Base-by-base conservation (phyloP, 768 basidiomycete species). In the Rhodotorula sphaerocarpa region DNA sequence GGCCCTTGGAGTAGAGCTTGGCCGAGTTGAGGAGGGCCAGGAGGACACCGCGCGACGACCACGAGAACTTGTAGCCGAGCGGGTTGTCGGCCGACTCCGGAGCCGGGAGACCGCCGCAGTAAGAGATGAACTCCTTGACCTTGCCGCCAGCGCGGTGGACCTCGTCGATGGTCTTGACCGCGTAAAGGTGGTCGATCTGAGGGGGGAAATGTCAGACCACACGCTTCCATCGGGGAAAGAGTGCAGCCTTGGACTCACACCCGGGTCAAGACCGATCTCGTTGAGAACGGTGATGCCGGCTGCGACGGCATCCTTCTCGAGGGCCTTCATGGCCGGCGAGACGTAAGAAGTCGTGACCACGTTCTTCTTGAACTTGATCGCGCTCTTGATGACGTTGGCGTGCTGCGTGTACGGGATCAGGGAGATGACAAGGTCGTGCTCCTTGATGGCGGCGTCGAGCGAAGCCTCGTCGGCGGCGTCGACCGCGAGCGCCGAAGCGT, bases 11-110 rank as follows among this genome's bases (percentile, higher is more conserved):
- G 72, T 86, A 79, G 78, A 86, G 91, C 5, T 87, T 84, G 25
- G 90, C 95, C 41, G 82, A 79, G 79, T 97, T 97, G 71, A 91
- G 82, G 55, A 96, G 82, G 3, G 95, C 93, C 70, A 96, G 86
- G 58, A 99, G 85, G 47, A 92, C 91, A 55, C 92, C 93, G 27
- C 90, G 86, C 12, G 91, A 88, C 11, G 90, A 93, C 95, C 95
- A 97, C 42, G 90, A 95, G 79, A 99, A 96, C 76, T 96, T 96
- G 84, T 96, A 99, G 16, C 93, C 93, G 59, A 97, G 85, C 4
- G 95, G 91, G 79, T 97, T 99, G 73, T 85, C 84, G 7, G 90
- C 83, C 73, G 86, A 86, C 71, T 89, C 86, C 11, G 90, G 88
- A 0, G 91, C 89, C 51, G 92, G 91, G 51, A 96, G 86, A 61